phyloP scores from a whole-genome alignment of 768 basidiomycete genomes.

The Tylopilus sp. region DNA sequence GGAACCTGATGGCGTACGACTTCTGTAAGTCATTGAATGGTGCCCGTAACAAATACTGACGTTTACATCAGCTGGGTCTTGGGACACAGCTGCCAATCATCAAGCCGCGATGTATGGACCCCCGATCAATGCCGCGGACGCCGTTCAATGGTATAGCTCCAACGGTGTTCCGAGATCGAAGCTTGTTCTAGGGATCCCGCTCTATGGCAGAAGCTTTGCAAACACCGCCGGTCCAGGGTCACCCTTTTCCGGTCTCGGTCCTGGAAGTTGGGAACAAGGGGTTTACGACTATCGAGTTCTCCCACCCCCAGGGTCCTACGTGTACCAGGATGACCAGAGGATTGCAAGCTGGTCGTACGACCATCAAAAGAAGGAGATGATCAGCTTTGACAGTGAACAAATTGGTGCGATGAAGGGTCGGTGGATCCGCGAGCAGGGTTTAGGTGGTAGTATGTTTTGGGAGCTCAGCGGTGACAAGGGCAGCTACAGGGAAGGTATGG shows the following conservation, averaged over 20 bases:
- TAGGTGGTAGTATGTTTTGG: conserved; percentile 96
- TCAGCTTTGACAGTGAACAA: conserved; percentile 75
- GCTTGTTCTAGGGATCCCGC: conserved; percentile 85
- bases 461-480: conserved; percentile 89
- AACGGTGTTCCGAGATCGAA: conserved; percentile 75
- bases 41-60: conserved; percentile 8
- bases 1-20: conserved; percentile 97
- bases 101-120: conserved; percentile 84
- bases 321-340: conserved; percentile 60
- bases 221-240: conserved; percentile 79
- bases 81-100: conserved; percentile 69
- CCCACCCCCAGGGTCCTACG: conserved; percentile 68
- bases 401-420: conserved; percentile 71
- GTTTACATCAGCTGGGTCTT: conserved; percentile 60
- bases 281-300: conserved; percentile 93
- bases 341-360: conserved; percentile 87
- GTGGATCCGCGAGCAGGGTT: conserved; percentile 70
- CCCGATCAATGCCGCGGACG: conserved; percentile 57
- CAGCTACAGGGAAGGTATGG: conserved; percentile 63
- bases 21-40: conserved; percentile 49
- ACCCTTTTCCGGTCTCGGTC: conserved; percentile 78
- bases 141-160: conserved; percentile 65
- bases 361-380: conserved; percentile 67
- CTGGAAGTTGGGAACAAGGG: conserved; percentile 87
- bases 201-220: conserved; percentile 91